Base-by-base conservation (phyloP, 179 eudicot species). In the Corrigiola litoralis region DNA sequence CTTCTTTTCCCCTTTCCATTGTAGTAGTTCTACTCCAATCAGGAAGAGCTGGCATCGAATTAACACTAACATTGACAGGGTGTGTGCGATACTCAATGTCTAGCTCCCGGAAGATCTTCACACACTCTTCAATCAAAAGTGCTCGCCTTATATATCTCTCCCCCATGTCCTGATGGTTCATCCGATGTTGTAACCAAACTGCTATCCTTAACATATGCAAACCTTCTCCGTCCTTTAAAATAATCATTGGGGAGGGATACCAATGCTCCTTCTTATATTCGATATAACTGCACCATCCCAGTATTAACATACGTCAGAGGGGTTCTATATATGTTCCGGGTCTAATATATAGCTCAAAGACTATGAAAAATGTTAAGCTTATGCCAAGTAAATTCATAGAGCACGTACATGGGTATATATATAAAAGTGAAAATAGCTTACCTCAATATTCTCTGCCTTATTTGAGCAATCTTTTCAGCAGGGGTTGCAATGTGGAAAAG, bases 141-240 rank as follows among this genome's bases (percentile, higher is more conserved):
- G 86, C 87, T 56, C 97, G 63, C 40, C 97, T 84, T 12, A 1
- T 42, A 69, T 72, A 82, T 69, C 75, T 85, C 42, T 82, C 90
- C 1, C 78, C 89, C 82, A 90, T 85, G 68, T 90, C 85, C 56
- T 90, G 97, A 66, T 80, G 79, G 70, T 90, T 90, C 74, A 90
- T 88, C 46, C 76, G 66, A 46, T 90, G 97, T 55, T 85, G 81
- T 38, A 88, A 2, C 97, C 95, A 88, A 20, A 90, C 74, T 0
- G 92, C 77, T 14, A 88, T 37, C 63, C 65, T 77, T 36, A 87
- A 47, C 68, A 27, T 74, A 66, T 71, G 56, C 25, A 90, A 38
- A 21, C 69, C 61, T n/a, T 84, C 84, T 21, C 79, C 16, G 46
- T 85, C 76, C 82, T 84, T 82, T 31, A 81, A 67, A 38, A 90